Base-by-base conservation (phyloP, 495 filamentous ascomycete genomes). In the Parathielavia hyrcaniae region DNA sequence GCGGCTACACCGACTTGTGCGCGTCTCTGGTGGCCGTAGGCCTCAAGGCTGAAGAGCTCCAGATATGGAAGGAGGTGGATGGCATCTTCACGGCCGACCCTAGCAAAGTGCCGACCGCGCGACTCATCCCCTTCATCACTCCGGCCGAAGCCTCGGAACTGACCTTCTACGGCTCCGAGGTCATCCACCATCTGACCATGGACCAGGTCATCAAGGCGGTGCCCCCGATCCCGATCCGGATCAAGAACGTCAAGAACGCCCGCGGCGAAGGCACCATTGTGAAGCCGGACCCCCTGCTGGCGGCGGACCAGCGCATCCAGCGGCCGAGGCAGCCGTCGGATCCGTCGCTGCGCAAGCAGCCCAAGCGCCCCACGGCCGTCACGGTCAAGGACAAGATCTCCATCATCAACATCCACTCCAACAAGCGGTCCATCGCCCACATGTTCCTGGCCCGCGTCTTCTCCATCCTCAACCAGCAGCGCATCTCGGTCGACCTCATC, bases 161-260 rank as follows among this genome's bases (percentile, higher is more conserved):
- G 62, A 96, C 90, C 11, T 96, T 93, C 67, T 95, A 95, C 69
- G 90, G 90, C 60, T 91, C 88, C 17, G 90, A 95, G 70, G 93
- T 98, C 62, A 97, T 98, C 61, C 93, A 98, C 65, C 93, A 93
- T 50, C 86, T 96, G 67, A 98, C 93, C 53, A 97, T 98, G 89
- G 91, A 98, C 73, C 93, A 97, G 69, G 93, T 93, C 50, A 96
- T 97, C 70, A 87, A 85, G 50, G 91, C 92, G 4, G 81, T 81
- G 53, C 83, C 83, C 0, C 82, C 81, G 14, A 97, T 97, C 69
- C 89, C 87, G 10, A 95, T 97, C 64, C 88, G 93, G 57, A 97
- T 97, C 72, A 97, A 97, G 77, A 97, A 98, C 69, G 93, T 97
- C 67, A 91, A 95, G 76, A 96, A 97, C 64, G 90, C 95, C 0